Evolutionary conservation across 371 early-diverging fungal genomes (phyloP).

Genomic region (Mucor mucedo): DNA sequence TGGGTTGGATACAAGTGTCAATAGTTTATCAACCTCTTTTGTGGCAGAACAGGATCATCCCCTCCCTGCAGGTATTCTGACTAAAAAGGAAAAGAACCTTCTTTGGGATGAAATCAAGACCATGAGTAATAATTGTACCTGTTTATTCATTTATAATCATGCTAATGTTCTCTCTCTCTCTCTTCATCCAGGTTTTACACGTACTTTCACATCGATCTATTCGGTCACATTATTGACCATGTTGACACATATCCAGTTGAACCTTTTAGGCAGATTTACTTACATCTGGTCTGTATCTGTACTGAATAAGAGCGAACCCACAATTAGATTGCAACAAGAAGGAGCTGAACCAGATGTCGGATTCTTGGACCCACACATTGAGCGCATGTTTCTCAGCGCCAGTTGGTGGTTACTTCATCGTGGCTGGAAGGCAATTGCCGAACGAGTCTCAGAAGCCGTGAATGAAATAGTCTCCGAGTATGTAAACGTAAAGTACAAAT

Average conservation of each 20-base stretch:
- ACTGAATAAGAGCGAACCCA: constrained; percentile 56
- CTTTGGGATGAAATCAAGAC: constrained; percentile 91
- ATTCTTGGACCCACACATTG: constrained; percentile 60
- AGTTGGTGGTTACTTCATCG: constrained; percentile 92
- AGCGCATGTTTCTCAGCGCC: constrained; percentile 84
- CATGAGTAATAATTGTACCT: constrained; percentile 56
- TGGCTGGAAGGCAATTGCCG: constrained; percentile 82
- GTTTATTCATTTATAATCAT: too few relatives aligned
- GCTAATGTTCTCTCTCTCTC: not conserved
- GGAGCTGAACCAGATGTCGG: constrained; percentile 45
- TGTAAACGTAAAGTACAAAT: constrained; percentile 18
- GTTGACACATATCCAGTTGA: constrained; percentile 87
- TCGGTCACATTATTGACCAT: constrained; percentile 79
- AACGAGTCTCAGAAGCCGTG: constrained; percentile 69
- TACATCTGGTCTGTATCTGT: constrained; percentile 87
- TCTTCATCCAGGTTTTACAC: constrained; percentile 69
- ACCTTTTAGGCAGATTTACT: constrained; percentile 88
- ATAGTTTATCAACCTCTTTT: constrained; percentile 31
- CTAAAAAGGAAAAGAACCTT: constrained; percentile 67
- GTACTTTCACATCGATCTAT: constrained; percentile 84
- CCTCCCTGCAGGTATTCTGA: constrained; percentile 38
- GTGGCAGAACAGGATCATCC: constrained; percentile 13
- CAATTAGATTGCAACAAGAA: constrained; percentile 53
- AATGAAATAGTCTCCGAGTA: constrained; percentile 71
- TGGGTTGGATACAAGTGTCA: constrained; percentile 32